Base-by-base conservation (phyloP, 2,329 filamentous ascomycete genomes). In the Cladosporium oxysporum region DNA sequence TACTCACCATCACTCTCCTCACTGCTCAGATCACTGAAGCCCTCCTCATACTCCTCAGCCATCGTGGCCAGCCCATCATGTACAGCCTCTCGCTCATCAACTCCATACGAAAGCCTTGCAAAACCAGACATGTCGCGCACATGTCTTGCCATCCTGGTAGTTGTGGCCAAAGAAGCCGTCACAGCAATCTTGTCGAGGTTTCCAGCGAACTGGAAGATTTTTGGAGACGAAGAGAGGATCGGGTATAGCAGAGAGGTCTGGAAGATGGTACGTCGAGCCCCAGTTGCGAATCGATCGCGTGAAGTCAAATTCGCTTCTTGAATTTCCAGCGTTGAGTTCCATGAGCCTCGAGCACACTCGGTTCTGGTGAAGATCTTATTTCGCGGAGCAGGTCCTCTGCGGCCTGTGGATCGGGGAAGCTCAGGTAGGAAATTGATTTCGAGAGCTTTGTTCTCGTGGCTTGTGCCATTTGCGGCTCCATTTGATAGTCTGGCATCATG, bases 31-130 rank as follows among this genome's bases (percentile, higher is more conserved):
- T 91, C 90, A 66, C 87, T 90, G 91, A 92, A 97, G 1, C 92
- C 92, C 68, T 95, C 91, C 71, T 92, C 88, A 76, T 97, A 98
- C 67, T 91, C 91, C 74, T 97, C 93, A 1, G 90, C 90, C 72
- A 98, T 88, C 67, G 91, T 90, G 28, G 90, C 88, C 47, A 99
- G 82, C 14, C 90, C 88, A 74, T 96, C 95, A 55, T 88, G 87
- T n/a, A 98, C 82, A 2, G 83, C 83, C 78, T 99, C 95, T 50
- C 94, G 85, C 74, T 98, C 93, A 67, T 96, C 92, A 3, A 94
- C 72, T 0, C 83, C 82, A 18, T 93, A 83, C 12, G 86, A 83
- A 68, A 88, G 85, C 18, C 85, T 80, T 14, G 90, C 88, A 11
- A 70, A 62, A 12, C 66, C 64, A 37, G 74, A 72, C 14, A 90